A percentile compares a stretch with the other conserved stretches of the same genome.
These are phyloP conservation scores for Suzukiozyma palmioleophila DNA, from an alignment of 1,139 yeast species.

Conservation along the genomic window DNA sequence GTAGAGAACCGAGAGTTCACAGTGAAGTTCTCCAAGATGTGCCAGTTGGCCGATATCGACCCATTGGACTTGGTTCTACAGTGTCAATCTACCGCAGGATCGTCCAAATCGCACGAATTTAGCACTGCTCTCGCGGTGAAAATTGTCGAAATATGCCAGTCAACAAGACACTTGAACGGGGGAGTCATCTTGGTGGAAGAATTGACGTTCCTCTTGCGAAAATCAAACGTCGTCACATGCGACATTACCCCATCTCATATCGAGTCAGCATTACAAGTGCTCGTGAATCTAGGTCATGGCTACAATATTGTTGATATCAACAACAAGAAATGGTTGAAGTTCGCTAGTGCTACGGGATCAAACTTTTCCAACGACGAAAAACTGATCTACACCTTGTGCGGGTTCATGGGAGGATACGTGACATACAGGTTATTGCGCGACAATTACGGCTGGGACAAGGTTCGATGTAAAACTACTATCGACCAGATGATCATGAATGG, in stretches of 20 bases:
- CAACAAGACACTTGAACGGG: constrained; percentile 70
- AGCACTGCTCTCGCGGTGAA: constrained; percentile 65
- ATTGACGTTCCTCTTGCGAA: constrained; percentile 30
- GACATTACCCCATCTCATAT: constrained; percentile 17
- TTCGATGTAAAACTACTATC: constrained; percentile 58
- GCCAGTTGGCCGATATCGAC: constrained; percentile 78
- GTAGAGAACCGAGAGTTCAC: constrained; percentile 61
- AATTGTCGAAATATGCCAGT: constrained; percentile 69
- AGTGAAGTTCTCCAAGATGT: constrained; percentile 67
- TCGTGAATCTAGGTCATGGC: constrained; percentile 32
- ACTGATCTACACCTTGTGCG: constrained; percentile 68
- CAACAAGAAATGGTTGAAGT: constrained; percentile 39
- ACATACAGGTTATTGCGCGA: constrained; percentile 59
- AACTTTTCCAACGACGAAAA: constrained; percentile 56
- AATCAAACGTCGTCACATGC: constrained; percentile 16
- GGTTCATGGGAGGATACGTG: constrained; percentile 61
- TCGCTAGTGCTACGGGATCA: constrained; percentile 23
- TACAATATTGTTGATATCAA: constrained; percentile 31
- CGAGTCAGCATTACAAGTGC: constrained; percentile 15
- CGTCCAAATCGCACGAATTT: constrained; percentile 43
- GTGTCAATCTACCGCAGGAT: constrained; percentile 13
- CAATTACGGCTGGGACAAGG: constrained; percentile 67
- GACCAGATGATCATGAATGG: constrained; percentile 82
- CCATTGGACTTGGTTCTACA: constrained; percentile 53
- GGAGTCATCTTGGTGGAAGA: constrained; percentile 71